Evolutionary conservation across 2,329 filamentous ascomycete genomes (phyloP).

Genomic region (Curvularia sp.): DNA sequence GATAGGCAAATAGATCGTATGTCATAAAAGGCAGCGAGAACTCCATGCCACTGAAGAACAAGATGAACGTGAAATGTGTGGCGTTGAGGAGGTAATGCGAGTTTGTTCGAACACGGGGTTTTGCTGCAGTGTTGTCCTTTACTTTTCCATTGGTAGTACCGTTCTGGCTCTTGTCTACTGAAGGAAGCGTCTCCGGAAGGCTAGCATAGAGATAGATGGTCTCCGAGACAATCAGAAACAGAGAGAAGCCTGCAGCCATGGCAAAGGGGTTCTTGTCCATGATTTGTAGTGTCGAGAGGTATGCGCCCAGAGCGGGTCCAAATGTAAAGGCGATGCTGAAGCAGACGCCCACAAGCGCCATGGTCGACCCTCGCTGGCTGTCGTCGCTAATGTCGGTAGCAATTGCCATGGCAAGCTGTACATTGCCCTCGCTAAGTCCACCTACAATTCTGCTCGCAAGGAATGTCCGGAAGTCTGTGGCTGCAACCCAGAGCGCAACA

Average conservation of each 20-base stretch:
- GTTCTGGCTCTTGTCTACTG: slow-evolving; percentile 28
- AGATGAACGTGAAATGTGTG: slow-evolving; percentile 87
- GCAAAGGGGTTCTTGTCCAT: slow-evolving; percentile 93
- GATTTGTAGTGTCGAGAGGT: slow-evolving; percentile 75
- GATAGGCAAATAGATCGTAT: slow-evolving; percentile 88
- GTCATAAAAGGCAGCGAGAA: slow-evolving; percentile 98
- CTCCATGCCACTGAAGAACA: slow-evolving; percentile 98
- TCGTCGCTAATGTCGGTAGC: slow-evolving; percentile 95
- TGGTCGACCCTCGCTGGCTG: slow-evolving; percentile 81
- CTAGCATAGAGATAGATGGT: slow-evolving; percentile 84
- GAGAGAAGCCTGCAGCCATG: slow-evolving; percentile 85
- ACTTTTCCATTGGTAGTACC: slow-evolving; percentile 29
- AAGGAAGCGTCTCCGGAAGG: slow-evolving; percentile 86
- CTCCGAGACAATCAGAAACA: slow-evolving; percentile 84
- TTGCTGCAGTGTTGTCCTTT: slow-evolving; percentile 26
- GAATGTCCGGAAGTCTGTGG: slow-evolving; percentile 94
- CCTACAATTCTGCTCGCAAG: slow-evolving; percentile 91
- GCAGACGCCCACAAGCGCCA: slow-evolving; percentile 95
- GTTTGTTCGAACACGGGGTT: slow-evolving; percentile 68
- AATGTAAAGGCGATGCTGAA: slow-evolving; percentile 98
- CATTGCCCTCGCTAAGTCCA: slow-evolving; percentile 93
- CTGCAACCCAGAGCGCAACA: slow-evolving; percentile 91
- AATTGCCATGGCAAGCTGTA: slow-evolving; percentile 94
- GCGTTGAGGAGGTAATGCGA: slow-evolving; percentile 82
- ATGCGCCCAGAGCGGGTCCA: slow-evolving; percentile 89